A percentile compares a stretch with the other conserved stretches of the same genome.
Conservation (phyloP, 2,329 filamentous ascomycete species). For the Aspergillus nomiae region DNA sequence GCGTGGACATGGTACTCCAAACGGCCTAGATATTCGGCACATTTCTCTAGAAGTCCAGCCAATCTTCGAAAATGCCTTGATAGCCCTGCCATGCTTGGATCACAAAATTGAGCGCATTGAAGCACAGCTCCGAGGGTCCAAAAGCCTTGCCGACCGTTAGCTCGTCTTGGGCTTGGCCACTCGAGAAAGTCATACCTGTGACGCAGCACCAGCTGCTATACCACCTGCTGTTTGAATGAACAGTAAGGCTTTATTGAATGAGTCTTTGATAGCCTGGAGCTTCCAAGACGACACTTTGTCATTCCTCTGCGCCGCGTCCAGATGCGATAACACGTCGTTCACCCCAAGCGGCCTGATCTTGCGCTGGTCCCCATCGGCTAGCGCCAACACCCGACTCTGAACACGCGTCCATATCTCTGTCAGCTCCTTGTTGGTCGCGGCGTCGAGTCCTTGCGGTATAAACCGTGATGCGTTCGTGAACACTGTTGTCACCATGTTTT, state of each 20-base stretch:
- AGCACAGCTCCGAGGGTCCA: slow-evolving; percentile 22
- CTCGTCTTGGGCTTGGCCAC: neutral
- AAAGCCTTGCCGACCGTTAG: slow-evolving; percentile 16
- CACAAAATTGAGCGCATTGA: slow-evolving; percentile 23
- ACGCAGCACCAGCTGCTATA: slow-evolving; percentile 14
- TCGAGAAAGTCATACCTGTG: slow-evolving; percentile 10
- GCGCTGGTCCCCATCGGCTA: neutral
- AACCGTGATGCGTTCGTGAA: neutral
- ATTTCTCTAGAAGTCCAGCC: slow-evolving; percentile 19
- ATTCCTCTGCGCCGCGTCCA: slow-evolving; percentile 13
- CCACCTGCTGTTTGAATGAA: slow-evolving; percentile 19
- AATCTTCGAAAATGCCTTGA: slow-evolving; percentile 22
- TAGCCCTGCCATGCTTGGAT: slow-evolving; percentile 25
- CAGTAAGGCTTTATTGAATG: slow-evolving; percentile 18
- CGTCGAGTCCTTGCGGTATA: neutral
- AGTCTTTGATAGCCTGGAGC: slow-evolving; percentile 4
- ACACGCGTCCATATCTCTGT: neutral
- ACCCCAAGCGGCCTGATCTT: neutral
- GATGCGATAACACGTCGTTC: neutral
- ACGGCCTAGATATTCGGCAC: slow-evolving; percentile 16
- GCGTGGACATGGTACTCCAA: slow-evolving; percentile 21
- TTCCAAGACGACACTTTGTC: slow-evolving; percentile 6
- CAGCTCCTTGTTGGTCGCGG: neutral
- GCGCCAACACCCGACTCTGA: neutral
- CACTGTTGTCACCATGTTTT: neutral